Conservation (phyloP, 2,329 filamentous ascomycete genomes). For the Chlorencoelia australis region DNA sequence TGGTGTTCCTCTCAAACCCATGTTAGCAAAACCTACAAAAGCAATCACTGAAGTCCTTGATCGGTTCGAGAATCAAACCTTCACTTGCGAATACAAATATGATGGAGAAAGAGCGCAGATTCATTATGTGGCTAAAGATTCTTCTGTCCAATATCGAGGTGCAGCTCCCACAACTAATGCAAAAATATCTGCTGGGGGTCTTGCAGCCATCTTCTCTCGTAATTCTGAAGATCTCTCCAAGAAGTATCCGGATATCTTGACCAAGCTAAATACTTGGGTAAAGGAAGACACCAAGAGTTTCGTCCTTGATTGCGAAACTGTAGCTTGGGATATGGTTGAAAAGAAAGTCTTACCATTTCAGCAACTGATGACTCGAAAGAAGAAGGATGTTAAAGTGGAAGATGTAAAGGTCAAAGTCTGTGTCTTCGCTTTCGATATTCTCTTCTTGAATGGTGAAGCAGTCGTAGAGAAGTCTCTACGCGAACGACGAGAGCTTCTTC, state of each 20-base stretch:
- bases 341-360: conserved; percentile 97
- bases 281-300: conserved; percentile 87
- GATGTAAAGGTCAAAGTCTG: conserved; percentile 96
- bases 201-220: conserved; percentile 89
- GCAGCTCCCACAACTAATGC: conserved; percentile 48
- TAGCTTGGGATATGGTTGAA: conserved; percentile 88
- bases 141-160: conserved; percentile 57
- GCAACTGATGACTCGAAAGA: conserved; percentile 94
- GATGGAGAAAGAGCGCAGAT: conserved; percentile 98
- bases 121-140: conserved; percentile 83
- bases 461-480: conserved; percentile 80
- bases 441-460: conserved; percentile 86
- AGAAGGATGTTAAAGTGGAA: conserved; percentile 91
- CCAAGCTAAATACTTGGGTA: conserved; percentile 80
- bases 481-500: conserved; percentile 69
- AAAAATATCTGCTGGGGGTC: conserved; percentile 45
- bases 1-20: conserved; percentile 91
- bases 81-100: conserved; percentile 99
- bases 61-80: conserved; percentile 87
- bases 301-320: conserved; percentile 96
- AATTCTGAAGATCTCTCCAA: conserved; percentile 96
- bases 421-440: conserved; percentile 89
- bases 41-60: conserved; percentile 96
- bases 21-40: conserved; percentile 97
- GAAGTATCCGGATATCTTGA: conserved; percentile 94